Evolutionary conservation across 345 rosid species (phyloP), one percentile per base, ranked within the genome.

Genomic region (Psidium guajava): DNA sequence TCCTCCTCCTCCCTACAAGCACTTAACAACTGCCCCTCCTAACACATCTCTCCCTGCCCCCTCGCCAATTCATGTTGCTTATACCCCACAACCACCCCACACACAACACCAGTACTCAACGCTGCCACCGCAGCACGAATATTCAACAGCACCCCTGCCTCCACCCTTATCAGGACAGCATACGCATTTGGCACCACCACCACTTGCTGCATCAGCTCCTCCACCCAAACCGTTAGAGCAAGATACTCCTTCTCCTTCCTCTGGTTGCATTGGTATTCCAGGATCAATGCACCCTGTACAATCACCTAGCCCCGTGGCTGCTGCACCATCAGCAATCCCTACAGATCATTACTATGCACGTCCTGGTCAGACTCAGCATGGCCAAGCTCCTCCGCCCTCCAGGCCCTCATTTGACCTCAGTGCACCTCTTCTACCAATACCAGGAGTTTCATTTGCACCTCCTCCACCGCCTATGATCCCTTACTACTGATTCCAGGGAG

Each of bases 401-500:
- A 89, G 88, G 24, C 82, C 88, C 84, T 89, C 87, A 14, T 54
- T 28, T 42, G 86, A 74, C 61, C 92, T 88, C 21, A 84, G 24
- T 18, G 44, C 42, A 69, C 77, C 77, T 32, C 77, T 93, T 47
- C 91, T 91, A 82, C 90, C 92, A 12, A 44, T 88, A 11, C 81
- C 16, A 32, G 92, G 89, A 42, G 58, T 58, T 21, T 83, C 89
- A 77, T 90, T 91, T 82, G 85, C 93, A 36, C 88, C 92, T 42
- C 91, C 92, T 9, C 92, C 92, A 6, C 92, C 94, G 47, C 92
- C 95, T 22, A 49, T 61, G 25, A 85, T 87, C 40, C 88, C 86
- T 47, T 87, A 84, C 75, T 42, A 83, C 83, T 87, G 52, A 83
- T 69, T 24, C 25, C 80, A 69, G 40, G 36, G 80, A 69, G 80